phyloP scores from a whole-genome alignment of 2,329 filamentous ascomycete genomes.

The Seiridium cupressi region DNA sequence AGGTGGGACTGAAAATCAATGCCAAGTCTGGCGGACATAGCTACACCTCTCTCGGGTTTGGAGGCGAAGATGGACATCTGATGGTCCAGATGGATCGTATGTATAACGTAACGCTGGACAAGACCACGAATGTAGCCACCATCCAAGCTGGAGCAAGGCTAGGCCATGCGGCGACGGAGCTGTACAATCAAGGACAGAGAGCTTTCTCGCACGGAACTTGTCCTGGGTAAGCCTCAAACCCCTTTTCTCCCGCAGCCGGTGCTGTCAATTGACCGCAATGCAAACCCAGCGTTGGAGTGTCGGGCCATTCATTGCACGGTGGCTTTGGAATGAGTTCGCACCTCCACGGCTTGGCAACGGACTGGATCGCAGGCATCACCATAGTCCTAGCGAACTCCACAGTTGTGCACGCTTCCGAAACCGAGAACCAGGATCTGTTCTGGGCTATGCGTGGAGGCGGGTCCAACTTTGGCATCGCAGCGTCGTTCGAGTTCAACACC shows the following conservation, averaged over 20 bases:
- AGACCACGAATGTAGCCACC: constrained; percentile 34
- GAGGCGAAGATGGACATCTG: constrained; percentile 43
- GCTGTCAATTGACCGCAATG: neutral
- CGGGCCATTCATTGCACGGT: constrained; percentile 34
- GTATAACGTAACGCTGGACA: constrained; percentile 37
- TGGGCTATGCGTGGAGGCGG: constrained; percentile 31
- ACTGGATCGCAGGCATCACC: constrained; percentile 37
- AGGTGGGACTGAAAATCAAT: constrained; percentile 39
- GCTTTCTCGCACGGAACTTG: constrained; percentile 36
- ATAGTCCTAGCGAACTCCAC: constrained; percentile 28
- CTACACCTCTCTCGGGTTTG: constrained; percentile 43
- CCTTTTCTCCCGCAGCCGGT: too few relatives aligned
- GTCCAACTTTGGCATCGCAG: constrained; percentile 29
- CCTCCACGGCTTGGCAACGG: constrained; percentile 42
- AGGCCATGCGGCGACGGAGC: constrained; percentile 33
- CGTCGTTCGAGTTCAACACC: constrained; percentile 27
- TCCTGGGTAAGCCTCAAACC: constrained; percentile 28
- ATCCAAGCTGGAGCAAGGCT: constrained; percentile 42
- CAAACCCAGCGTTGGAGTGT: constrained; percentile 29
- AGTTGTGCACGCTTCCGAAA: constrained; percentile 25
- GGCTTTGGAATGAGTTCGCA: constrained; percentile 37
- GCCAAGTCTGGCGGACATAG: constrained; percentile 48
- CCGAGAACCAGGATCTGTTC: constrained; percentile 29
- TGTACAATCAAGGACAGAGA: constrained; percentile 29
- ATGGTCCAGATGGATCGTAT: constrained; percentile 44